A percentile compares a stretch with the other conserved stretches of the same genome.
phyloP scores from a whole-genome alignment of 2,329 filamentous ascomycete genomes.

The Fusarium sarcochroum region DNA sequence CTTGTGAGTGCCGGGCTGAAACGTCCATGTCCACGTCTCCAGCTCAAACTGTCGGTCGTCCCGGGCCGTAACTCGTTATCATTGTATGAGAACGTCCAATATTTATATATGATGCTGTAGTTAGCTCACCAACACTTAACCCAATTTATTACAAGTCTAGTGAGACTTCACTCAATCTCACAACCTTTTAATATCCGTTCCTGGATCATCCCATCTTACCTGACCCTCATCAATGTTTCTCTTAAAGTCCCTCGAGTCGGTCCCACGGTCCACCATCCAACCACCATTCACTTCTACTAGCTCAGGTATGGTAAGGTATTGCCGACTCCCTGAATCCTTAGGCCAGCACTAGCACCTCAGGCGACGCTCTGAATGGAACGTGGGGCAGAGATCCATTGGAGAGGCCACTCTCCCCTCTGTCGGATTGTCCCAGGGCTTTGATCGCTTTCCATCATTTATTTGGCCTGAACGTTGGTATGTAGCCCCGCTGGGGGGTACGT shows the following conservation, averaged over 20 bases:
- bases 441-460: constrained; percentile 3
- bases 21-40: constrained; percentile 17
- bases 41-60: constrained; percentile 24
- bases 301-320: constrained; percentile 11
- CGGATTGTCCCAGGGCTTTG: background rate
- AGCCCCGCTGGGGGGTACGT: constrained; percentile 14
- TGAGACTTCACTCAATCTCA: constrained; percentile 2
- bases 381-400: constrained; percentile 14
- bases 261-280: background rate
- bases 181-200: background rate
- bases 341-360: constrained; percentile 14
- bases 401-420: constrained; percentile 1
- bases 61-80: constrained; percentile 12
- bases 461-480: constrained; percentile 13
- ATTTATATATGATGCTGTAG: constrained; percentile 13
- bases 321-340: constrained; percentile 6
- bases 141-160: constrained; percentile 3
- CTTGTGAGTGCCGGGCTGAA: constrained; percentile 44
- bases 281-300: constrained; percentile 1
- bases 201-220: background rate
- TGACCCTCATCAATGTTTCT: constrained; percentile 14
- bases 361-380: constrained; percentile 20
- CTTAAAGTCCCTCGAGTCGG: constrained; percentile 6
- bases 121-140: constrained; percentile 15
- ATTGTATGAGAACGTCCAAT: constrained; percentile 21